Base-by-base conservation (phyloP, 1,139 yeast genomes). In the Lodderomyces beijingensis region DNA sequence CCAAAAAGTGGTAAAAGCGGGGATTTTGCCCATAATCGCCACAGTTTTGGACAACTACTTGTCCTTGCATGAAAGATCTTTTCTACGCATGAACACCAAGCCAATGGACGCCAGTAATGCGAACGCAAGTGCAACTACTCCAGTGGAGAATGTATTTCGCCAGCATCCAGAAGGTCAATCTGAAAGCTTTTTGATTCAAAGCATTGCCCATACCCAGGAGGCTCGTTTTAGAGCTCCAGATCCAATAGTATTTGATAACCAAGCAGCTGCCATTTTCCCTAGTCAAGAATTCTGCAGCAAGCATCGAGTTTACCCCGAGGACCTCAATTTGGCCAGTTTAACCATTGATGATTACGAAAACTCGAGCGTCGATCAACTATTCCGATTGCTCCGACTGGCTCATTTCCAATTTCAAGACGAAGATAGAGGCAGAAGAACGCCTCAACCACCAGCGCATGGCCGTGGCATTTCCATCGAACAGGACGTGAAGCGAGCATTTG, bases 11-110 rank as follows among this genome's bases (percentile, higher is more conserved):
- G 96, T 88, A 5, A 80, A 83, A 44, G 95, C 96, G 2, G 97
- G 96, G 3, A 79, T 89, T 39, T 70, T 91, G 25, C 96, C 96
- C 2, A 77, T 91, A 6, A 75, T 91, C 34, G 94, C 96, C 36
- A 89, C 98, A 0, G 83, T 91, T 4, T 66, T 91, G 46, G 97
- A 91, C 56, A 89, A 88, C 57, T 88, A 83, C 54, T 63, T 83
- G 33, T 55, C 67, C 5, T 46, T 68, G 12, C 68, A 69, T 41
- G 74, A 66, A 34, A 46, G 62, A 21, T 55, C 63, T 7, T 62
- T 63, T 37, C 45, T 52, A 21, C 64, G 62, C 34, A 62, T 63
- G 5, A 59, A 55, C 41, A 43, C 53, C 6, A 32, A 17, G 11
- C 23, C 17, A 25, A n/a, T 11, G 28, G 16, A 19, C 12, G n/a